Evolutionary conservation across 129 eudicot genomes (phyloP).

Genomic region (Chrysanthemum lavandulifolium): DNA sequence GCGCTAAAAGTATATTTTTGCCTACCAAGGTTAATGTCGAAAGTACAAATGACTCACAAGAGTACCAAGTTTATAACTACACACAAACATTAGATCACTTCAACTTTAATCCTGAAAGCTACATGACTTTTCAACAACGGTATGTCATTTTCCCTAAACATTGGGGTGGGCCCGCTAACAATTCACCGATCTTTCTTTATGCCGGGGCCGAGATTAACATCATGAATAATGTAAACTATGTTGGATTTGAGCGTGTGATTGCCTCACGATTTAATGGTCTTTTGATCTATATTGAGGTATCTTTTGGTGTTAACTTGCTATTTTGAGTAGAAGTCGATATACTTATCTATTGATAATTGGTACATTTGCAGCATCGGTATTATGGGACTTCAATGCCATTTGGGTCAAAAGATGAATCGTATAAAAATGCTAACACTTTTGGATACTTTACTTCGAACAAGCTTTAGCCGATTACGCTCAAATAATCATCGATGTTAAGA

Average conservation of each 20-base stretch:
- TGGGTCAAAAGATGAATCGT: slow-evolving; percentile 30
- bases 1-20: not conserved
- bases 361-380: slow-evolving; percentile 30
- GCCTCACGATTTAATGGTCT: slow-evolving; percentile 32
- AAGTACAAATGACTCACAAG: not conserved
- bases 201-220: slow-evolving; percentile 16
- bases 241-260: not conserved
- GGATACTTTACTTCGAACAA: slow-evolving; percentile 34
- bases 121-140: slow-evolving; percentile 31
- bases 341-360: not conserved
- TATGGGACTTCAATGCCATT: slow-evolving; percentile 41
- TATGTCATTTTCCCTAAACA: slow-evolving; percentile 17
- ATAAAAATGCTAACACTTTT: slow-evolving; percentile 29
- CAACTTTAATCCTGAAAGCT: slow-evolving; percentile 29
- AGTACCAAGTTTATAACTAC: slow-evolving; percentile 29
- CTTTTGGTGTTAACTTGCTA: not conserved
- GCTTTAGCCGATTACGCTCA: slow-evolving; percentile 46
- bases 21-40: not conserved
- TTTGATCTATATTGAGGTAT: slow-evolving; percentile 32
- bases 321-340: not conserved
- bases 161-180: slow-evolving; percentile 30
- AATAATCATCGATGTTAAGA: slow-evolving; percentile 32
- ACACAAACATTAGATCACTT: slow-evolving; percentile 39
- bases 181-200: slow-evolving; percentile 29
- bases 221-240: not conserved